Evolutionary conservation across 495 filamentous ascomycete species (phyloP).

Genomic region (Tuber magnatum): DNA sequence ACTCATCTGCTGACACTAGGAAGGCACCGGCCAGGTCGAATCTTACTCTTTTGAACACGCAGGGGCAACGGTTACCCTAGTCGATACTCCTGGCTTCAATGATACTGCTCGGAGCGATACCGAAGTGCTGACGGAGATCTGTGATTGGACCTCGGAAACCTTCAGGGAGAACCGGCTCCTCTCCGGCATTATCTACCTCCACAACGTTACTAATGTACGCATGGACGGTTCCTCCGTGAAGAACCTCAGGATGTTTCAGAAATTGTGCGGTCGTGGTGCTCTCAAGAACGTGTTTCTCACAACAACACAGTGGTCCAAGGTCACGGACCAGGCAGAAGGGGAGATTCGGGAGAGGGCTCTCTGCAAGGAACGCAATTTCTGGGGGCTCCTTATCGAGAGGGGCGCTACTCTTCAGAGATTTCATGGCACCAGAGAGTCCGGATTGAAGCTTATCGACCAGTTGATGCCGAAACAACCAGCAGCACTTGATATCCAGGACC

Average conservation of each 20-base stretch:
- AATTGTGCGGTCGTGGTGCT: too few relatives aligned
- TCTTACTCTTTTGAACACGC: constrained; percentile 19
- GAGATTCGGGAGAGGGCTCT: constrained; percentile 1
- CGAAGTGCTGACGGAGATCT: constrained; percentile 44
- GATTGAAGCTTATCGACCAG: constrained; percentile 36
- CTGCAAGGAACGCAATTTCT: constrained; percentile 33
- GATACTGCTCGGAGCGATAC: constrained; percentile 45
- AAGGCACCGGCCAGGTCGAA: constrained; percentile 30
- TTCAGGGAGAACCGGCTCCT: constrained; percentile 36
- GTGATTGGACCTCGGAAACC: constrained; percentile 35
- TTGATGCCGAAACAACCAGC: constrained; percentile 18
- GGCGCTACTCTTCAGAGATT: constrained; percentile 37
- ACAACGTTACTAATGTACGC: constrained; percentile 44
- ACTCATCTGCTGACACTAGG: too few relatives aligned
- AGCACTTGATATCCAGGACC: constrained; percentile 43
- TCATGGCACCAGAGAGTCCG: constrained; percentile 39
- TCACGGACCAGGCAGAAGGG: constrained; percentile 15
- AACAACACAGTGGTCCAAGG: constrained; percentile 47
- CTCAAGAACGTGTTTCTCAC: constrained; percentile 43
- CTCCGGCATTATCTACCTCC: constrained; percentile 46
- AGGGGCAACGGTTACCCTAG: constrained; percentile 38
- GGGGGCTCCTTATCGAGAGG: constrained; percentile 41
- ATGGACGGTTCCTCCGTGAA: constrained; percentile 41
- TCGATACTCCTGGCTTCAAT: constrained; percentile 51
- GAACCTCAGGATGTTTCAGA: too few relatives aligned